Percentiles rank a stretch among this genome's conserved stretches.
phyloP scores from a whole-genome alignment of 805 yeast genomes.

The Metschnikowia peoriensis region DNA sequence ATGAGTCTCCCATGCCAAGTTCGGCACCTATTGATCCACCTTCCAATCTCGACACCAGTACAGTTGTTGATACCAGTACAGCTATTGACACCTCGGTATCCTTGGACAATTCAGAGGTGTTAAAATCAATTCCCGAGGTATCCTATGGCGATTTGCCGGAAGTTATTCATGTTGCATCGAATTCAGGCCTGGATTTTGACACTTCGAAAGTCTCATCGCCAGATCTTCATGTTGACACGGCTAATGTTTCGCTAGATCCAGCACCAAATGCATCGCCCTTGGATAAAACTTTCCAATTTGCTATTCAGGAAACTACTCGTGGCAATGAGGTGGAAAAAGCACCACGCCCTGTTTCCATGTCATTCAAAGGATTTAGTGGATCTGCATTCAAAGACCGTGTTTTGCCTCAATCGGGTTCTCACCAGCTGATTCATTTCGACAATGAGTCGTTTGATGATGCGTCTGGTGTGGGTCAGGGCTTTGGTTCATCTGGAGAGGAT shows the following conservation, averaged over 20 bases:
- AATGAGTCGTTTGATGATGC: slow-evolving; percentile 26
- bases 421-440: slow-evolving; percentile 40
- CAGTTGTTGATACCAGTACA: slow-evolving; percentile 4
- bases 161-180: background rate
- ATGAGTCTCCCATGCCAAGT: background rate
- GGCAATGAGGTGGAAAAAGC: background rate
- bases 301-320: slow-evolving; percentile 4
- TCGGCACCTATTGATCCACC: background rate
- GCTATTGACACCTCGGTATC: slow-evolving; percentile 6
- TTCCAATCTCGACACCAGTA: slow-evolving; percentile 1
- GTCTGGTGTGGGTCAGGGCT: slow-evolving; percentile 40
- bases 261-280: slow-evolving; percentile 9
- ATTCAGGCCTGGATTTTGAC: slow-evolving; percentile 4
- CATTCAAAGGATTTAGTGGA: slow-evolving; percentile 62
- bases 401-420: slow-evolving; percentile 30
- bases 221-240: background rate
- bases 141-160: background rate
- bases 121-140: background rate
- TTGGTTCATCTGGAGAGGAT: slow-evolving; percentile 29
- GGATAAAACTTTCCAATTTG: slow-evolving; percentile 14
- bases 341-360: slow-evolving; percentile 45
- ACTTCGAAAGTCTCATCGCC: background rate
- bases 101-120: background rate
- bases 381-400: slow-evolving; percentile 42
- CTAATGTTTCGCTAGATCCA: slow-evolving; percentile 2